These are phyloP conservation scores for Phaeosphaeriaceae sp. DNA, from an alignment of 2,329 filamentous ascomycete genomes.

Conservation along the genomic window DNA sequence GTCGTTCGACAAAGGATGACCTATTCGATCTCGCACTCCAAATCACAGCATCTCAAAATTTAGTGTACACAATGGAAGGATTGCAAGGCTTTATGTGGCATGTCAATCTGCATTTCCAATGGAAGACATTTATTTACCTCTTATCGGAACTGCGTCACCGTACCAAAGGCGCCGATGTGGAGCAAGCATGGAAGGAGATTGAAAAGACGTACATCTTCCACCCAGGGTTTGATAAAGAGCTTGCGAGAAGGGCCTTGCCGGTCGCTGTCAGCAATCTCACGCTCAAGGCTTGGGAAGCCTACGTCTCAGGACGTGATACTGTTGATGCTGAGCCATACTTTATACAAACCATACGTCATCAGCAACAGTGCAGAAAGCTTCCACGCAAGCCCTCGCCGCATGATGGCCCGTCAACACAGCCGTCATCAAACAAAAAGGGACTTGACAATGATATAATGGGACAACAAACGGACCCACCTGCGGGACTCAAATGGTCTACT, in stretches of 20 bases:
- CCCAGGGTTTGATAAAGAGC: slow-evolving; percentile 46
- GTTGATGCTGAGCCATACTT: slow-evolving; percentile 26
- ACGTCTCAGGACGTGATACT: slow-evolving; percentile 10
- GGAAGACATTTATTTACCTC: slow-evolving; percentile 61
- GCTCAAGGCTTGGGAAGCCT: slow-evolving; percentile 54
- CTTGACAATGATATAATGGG: not conserved
- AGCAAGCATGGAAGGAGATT: slow-evolving; percentile 55
- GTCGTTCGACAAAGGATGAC: slow-evolving; percentile 46
- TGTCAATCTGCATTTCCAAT: slow-evolving; percentile 56
- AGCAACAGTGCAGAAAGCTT: not conserved
- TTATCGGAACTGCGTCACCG: slow-evolving; percentile 43
- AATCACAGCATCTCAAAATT: slow-evolving; percentile 50
- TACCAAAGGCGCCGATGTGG: slow-evolving; percentile 30
- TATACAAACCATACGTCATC: slow-evolving; percentile 25
- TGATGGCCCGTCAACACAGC: not conserved
- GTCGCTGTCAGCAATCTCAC: slow-evolving; percentile 52
- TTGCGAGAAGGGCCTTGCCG: slow-evolving; percentile 49
- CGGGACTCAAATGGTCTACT: not conserved
- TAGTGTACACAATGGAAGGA: slow-evolving; percentile 48
- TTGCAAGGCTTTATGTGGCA: slow-evolving; percentile 56
- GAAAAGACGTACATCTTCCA: slow-evolving; percentile 53
- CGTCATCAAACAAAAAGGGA: not conserved
- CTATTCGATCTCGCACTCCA: slow-evolving; percentile 52
- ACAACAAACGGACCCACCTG: too few relatives aligned
- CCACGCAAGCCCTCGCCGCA: not conserved